These are phyloP conservation scores for Chaetomiaceae sp. DNA, from an alignment of 2,329 filamentous ascomycete genomes.

Conservation along the genomic window DNA sequence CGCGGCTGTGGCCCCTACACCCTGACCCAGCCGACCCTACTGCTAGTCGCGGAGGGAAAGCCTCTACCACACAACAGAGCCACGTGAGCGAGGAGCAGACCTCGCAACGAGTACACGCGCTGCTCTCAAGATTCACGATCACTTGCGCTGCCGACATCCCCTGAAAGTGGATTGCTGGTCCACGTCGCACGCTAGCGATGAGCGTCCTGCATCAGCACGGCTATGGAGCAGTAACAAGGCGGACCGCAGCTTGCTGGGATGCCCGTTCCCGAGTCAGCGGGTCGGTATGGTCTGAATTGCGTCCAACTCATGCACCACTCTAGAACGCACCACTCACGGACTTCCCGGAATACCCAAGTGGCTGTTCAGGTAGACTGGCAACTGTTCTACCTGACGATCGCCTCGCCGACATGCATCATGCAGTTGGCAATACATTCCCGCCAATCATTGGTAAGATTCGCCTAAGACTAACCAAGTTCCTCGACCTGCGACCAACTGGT, in stretches of 20 bases:
- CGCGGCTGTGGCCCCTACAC: slow-evolving; percentile 1
- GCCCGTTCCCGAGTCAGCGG: too few species aligned
- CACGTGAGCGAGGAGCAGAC: slow-evolving; percentile 3
- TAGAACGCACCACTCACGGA: too few species aligned
- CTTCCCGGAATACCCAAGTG: slow-evolving; percentile 3
- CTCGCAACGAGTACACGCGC: too few species aligned
- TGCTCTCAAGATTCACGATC: too few species aligned
- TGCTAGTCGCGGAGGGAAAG: slow-evolving; percentile 1
- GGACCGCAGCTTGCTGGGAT: slow-evolving; percentile 1
- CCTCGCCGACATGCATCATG: not conserved
- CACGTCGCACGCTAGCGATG: too few species aligned
- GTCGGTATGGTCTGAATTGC: not conserved
- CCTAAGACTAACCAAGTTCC: not conserved
- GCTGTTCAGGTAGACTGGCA: slow-evolving; percentile 3
- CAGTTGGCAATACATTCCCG: slow-evolving; percentile 2
- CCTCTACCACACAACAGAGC: slow-evolving; percentile 1
- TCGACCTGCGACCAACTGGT: not conserved
- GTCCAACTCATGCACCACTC: not conserved
- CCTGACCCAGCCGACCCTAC: slow-evolving; percentile 1
- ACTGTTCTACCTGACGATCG: slow-evolving; percentile 2
- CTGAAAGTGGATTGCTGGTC: too few species aligned
- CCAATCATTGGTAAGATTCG: slow-evolving; percentile 1
- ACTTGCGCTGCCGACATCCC: too few species aligned
- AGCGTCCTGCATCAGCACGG: too few species aligned
- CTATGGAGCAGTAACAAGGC: too few species aligned